Evolutionary conservation across 495 filamentous ascomycete genomes (phyloP).

Genomic region (Hypoxylon rickii): DNA sequence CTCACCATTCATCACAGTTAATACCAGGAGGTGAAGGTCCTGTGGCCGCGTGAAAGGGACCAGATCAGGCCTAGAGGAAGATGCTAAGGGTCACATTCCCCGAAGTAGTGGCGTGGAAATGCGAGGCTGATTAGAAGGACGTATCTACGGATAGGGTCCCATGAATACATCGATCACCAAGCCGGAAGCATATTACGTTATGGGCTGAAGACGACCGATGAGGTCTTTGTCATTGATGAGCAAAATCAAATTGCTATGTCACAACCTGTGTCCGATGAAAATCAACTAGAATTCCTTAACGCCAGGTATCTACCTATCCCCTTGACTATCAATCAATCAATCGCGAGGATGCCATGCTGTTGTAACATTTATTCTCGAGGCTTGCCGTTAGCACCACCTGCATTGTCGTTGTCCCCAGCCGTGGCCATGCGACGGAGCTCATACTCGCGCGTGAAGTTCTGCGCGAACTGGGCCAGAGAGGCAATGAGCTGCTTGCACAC

Average conservation of each 20-base stretch:
- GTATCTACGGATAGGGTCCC: neutral
- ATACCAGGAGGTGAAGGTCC: slow-evolving; percentile 88
- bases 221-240: slow-evolving; percentile 2
- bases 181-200: neutral
- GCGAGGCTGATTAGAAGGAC: no score
- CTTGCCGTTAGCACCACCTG: slow-evolving; percentile 14
- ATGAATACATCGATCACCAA: neutral
- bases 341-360: slow-evolving; percentile 16
- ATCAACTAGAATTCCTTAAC: slow-evolving; percentile 22
- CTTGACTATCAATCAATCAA: slow-evolving; percentile 4
- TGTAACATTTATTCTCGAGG: slow-evolving; percentile 10
- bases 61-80: neutral
- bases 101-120: no score
- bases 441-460: slow-evolving; percentile 93
- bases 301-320: slow-evolving; percentile 22
- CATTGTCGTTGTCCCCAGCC: slow-evolving; percentile 46
- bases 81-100: no score
- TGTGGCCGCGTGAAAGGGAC: slow-evolving; percentile 30
- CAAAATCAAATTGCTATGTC: neutral
- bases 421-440: slow-evolving; percentile 90
- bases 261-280: neutral
- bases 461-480: slow-evolving; percentile 73
- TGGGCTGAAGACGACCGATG: slow-evolving; percentile 1
- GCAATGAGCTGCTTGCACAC: slow-evolving; percentile 78
- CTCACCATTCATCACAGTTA: slow-evolving; percentile 57